A percentile compares a stretch with the other conserved stretches of the same genome.
These are phyloP conservation scores for Aspergillus persii DNA, from an alignment of 2,329 filamentous ascomycete genomes.

Conservation along the genomic window DNA sequence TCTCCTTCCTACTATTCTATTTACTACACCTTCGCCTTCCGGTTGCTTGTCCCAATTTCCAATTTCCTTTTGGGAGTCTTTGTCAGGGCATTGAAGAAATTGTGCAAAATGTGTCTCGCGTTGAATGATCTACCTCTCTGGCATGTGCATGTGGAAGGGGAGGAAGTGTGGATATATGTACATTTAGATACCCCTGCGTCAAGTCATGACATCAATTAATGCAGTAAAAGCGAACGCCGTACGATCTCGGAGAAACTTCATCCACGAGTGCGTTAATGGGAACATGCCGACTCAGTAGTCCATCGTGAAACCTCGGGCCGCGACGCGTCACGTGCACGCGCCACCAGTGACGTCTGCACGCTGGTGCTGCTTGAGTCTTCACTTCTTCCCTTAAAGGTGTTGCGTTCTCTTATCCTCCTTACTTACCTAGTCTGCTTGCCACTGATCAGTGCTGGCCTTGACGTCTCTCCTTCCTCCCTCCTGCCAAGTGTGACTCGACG, in stretches of 20 bases:
- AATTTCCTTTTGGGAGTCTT: not conserved
- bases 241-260: not conserved
- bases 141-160: not conserved
- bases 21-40: not conserved
- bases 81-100: not conserved
- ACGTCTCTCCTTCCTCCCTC: not conserved
- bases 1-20: slow-evolving; percentile 5
- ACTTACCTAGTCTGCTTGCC: no score
- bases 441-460: not conserved
- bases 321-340: not conserved
- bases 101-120: not conserved
- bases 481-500: not conserved
- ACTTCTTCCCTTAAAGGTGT: not conserved
- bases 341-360: not conserved
- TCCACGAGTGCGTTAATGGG: no score
- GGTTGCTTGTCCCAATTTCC: not conserved
- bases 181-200: slow-evolving; percentile 34
- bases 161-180: slow-evolving; percentile 17
- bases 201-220: not conserved
- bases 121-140: not conserved
- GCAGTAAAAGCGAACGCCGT: not conserved
- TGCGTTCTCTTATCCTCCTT: not conserved
- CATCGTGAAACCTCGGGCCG: not conserved
- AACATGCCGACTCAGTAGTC: no score
- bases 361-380: not conserved